Percentiles rank a stretch among this genome's conserved stretches.
Evolutionary conservation across 129 eudicot genomes (phyloP).

Genomic region (Daucus carota): DNA sequence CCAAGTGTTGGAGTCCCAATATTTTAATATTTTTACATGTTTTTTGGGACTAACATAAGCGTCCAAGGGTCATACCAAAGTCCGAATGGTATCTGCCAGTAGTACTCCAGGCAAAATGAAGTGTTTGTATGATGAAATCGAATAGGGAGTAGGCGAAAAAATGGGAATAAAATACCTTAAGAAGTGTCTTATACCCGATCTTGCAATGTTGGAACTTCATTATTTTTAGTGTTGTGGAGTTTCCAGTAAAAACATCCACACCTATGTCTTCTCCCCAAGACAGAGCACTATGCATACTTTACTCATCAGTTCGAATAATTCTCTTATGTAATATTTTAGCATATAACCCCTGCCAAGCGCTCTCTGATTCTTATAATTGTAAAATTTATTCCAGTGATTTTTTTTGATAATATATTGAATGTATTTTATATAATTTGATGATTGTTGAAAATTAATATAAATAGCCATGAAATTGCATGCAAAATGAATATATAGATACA

Average conservation of each 20-base stretch:
- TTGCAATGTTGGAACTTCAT: neutral
- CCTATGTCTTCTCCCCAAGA: neutral
- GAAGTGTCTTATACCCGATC: neutral
- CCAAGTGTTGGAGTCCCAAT: too few relatives aligned
- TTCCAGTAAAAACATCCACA: neutral
- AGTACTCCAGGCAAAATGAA: too few relatives aligned
- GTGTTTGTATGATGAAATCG: neutral
- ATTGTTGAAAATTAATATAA: neutral
- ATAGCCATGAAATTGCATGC: too few relatives aligned
- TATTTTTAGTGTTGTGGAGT: neutral
- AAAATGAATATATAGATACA: too few relatives aligned
- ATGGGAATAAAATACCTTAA: neutral
- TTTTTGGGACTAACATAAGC: too few relatives aligned
- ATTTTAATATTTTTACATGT: too few relatives aligned
- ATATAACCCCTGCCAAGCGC: neutral
- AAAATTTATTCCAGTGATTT: too few relatives aligned
- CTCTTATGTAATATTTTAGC: neutral
- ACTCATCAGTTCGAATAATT: too few relatives aligned
- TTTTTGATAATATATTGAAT: too few relatives aligned
- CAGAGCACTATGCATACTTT: neutral
- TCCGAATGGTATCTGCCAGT: too few relatives aligned
- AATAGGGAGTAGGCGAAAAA: neutral
- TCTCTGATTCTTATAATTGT: too few relatives aligned
- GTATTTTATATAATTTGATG: neutral
- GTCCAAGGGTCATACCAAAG: too few relatives aligned